These are phyloP conservation scores for Annona squamosa DNA, from an alignment of 164 flowering plant species.

Conservation along the genomic window DNA sequence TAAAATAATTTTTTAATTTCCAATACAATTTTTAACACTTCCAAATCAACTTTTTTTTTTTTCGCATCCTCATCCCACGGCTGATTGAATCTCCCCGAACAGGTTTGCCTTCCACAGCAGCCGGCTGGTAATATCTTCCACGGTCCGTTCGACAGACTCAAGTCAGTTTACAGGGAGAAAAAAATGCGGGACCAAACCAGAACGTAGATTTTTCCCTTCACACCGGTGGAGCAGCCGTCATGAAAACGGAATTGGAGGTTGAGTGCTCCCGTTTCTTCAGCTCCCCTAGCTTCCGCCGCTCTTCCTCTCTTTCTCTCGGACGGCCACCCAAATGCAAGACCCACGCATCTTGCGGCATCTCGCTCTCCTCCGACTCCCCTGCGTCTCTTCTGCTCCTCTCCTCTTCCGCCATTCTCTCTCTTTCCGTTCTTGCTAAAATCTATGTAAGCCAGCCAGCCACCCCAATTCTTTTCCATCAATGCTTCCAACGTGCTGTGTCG, in stretches of 20 bases:
- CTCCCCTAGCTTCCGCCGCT: slow-evolving; percentile 10
- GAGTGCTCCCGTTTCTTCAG: slow-evolving; percentile 27
- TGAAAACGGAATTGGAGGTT: slow-evolving; percentile 20
- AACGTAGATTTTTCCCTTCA: background rate
- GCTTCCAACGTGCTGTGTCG: too few relatives aligned
- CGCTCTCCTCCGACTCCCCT: slow-evolving; percentile 18
- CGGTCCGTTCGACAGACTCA: too few relatives aligned
- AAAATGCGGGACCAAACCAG: background rate
- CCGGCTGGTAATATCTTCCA: too few relatives aligned
- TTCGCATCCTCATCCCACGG: too few relatives aligned
- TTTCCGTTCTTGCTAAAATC: slow-evolving; percentile 13
- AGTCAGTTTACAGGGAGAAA: too few relatives aligned
- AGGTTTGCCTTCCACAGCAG: too few relatives aligned
- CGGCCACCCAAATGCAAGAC: slow-evolving; percentile 8
- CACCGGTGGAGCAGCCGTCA: background rate
- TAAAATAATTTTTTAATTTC: too few relatives aligned
- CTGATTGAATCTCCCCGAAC: too few relatives aligned
- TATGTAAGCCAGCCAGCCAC: slow-evolving; percentile 12
- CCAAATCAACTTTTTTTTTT: too few relatives aligned
- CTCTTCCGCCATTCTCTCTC: slow-evolving; percentile 11
- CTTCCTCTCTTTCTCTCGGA: slow-evolving; percentile 8
- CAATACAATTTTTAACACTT: too few relatives aligned
- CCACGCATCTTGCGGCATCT: slow-evolving; percentile 13
- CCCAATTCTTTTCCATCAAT: too few relatives aligned
- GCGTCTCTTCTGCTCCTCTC: slow-evolving; percentile 14